These are phyloP conservation scores for Ormosia semicastrata DNA, from an alignment of 306 rosid genomes.

Conservation along the genomic window DNA sequence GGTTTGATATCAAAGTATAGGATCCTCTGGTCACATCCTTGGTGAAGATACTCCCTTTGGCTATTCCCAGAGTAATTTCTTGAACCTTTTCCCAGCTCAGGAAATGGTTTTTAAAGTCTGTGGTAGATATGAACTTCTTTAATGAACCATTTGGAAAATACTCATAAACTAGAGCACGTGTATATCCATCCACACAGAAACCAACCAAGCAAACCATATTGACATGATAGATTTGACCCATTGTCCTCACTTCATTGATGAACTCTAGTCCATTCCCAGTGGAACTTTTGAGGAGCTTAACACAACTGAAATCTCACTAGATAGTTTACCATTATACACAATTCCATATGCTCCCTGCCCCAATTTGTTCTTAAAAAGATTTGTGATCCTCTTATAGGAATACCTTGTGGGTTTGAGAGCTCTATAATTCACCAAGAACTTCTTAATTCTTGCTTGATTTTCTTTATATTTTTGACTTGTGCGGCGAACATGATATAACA, in stretches of 20 bases:
- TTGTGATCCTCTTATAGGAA: slow-evolving; percentile 17
- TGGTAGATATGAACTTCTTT: neutral
- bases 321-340: slow-evolving; percentile 20
- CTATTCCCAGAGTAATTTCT: slow-evolving; percentile 20
- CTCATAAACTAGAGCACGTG: slow-evolving; percentile 1
- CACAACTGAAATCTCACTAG: neutral
- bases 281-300: neutral
- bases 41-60: slow-evolving; percentile 29
- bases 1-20: slow-evolving; percentile 25
- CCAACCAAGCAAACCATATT: too few relatives aligned
- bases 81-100: slow-evolving; percentile 13
- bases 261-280: slow-evolving; percentile 8
- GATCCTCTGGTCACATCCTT: slow-evolving; percentile 25
- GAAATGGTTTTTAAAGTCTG: slow-evolving; percentile 10
- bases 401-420: slow-evolving; percentile 8
- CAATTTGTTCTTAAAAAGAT: neutral
- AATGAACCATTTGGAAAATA: slow-evolving; percentile 17
- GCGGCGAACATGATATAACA: neutral
- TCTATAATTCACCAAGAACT: slow-evolving; percentile 12
- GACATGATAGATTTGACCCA: too few relatives aligned
- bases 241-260: too few relatives aligned
- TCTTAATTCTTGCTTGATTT: slow-evolving; percentile 5
- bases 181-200: too few relatives aligned
- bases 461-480: slow-evolving; percentile 2
- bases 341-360: slow-evolving; percentile 22